Evolutionary conservation across 2,329 filamentous ascomycete species (phyloP).

Genomic region (Tetracladium maxilliforme): DNA sequence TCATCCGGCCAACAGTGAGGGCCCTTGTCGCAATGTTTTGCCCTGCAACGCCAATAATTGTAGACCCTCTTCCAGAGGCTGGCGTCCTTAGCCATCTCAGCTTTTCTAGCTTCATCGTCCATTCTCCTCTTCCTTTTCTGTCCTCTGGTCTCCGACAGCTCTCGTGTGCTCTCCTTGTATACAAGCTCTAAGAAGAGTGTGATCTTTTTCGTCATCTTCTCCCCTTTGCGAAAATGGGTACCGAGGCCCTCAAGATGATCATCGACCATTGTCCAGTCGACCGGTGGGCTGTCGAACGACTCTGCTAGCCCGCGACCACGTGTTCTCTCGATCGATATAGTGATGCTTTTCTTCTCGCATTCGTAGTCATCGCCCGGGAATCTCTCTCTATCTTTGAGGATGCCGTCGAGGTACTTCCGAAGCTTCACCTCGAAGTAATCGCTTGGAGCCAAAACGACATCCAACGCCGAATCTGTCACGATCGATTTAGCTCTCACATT

Average conservation of each 20-base stretch:
- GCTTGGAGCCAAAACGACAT: slow-evolving; percentile 10
- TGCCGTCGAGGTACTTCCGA: slow-evolving; percentile 4
- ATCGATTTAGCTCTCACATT: slow-evolving; percentile 9
- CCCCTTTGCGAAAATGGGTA: slow-evolving; percentile 7
- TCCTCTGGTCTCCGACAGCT: too few species aligned
- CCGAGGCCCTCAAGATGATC: slow-evolving; percentile 7
- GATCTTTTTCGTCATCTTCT: slow-evolving; percentile 9
- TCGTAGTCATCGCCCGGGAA: slow-evolving; percentile 7
- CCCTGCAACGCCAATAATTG: slow-evolving; percentile 6
- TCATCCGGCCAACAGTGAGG: slow-evolving; percentile 7
- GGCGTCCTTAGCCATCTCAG: too few species aligned
- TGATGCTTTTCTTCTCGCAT: slow-evolving; percentile 7
- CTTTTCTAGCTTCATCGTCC: too few species aligned
- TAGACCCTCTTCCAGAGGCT: slow-evolving; percentile 8
- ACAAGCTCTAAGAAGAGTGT: slow-evolving; percentile 7
- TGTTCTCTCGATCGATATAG: slow-evolving; percentile 7
- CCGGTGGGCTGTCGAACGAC: slow-evolving; percentile 7
- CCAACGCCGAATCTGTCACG: slow-evolving; percentile 5
- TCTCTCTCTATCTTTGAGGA: slow-evolving; percentile 5
- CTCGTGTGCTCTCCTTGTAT: too few species aligned
- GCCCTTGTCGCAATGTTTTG: slow-evolving; percentile 7
- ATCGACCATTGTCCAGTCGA: slow-evolving; percentile 7
- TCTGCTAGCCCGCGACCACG: slow-evolving; percentile 7
- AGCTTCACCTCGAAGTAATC: slow-evolving; percentile 9
- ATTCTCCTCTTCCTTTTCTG: too few species aligned